Evolutionary conservation across 2,329 filamentous ascomycete genomes (phyloP).

Genomic region (Rutstroemia sydowiana): DNA sequence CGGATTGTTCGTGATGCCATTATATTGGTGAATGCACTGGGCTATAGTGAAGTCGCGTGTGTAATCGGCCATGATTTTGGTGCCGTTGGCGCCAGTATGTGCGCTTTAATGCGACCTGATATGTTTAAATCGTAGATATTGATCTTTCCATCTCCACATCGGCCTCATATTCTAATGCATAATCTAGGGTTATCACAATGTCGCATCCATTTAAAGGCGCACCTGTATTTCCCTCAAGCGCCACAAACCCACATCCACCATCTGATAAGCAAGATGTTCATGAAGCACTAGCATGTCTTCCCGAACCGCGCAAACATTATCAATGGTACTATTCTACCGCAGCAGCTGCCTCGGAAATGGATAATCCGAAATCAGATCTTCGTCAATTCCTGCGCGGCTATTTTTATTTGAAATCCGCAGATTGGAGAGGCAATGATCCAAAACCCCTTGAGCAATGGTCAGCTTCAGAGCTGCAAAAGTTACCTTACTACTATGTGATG

Average conservation of each 20-base stretch:
- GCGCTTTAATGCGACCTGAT: constrained; percentile 56
- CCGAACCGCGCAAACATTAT: constrained; percentile 59
- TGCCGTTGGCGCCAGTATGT: constrained; percentile 50
- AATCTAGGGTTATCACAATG: constrained; percentile 46
- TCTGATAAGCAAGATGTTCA: constrained; percentile 41
- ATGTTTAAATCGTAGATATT: constrained; percentile 46
- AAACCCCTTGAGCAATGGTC: constrained; percentile 47
- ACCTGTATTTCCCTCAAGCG: constrained; percentile 5
- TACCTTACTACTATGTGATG: constrained; percentile 67
- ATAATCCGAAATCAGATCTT: constrained; percentile 42
- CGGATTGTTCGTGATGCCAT: constrained; percentile 56
- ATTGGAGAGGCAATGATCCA: constrained; percentile 49
- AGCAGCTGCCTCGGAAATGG: constrained; percentile 41
- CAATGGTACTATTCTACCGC: constrained; percentile 56
- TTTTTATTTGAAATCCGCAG: constrained; percentile 59
- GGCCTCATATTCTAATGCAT: neutral
- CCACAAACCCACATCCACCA: constrained; percentile 26
- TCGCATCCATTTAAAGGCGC: constrained; percentile 54
- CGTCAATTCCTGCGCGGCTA: constrained; percentile 58
- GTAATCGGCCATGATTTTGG: constrained; percentile 63
- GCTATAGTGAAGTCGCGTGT: constrained; percentile 49
- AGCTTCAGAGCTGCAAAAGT: constrained; percentile 47
- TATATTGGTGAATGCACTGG: constrained; percentile 52
- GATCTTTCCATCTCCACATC: neutral
- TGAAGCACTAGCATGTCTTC: constrained; percentile 43